Evolutionary conservation across 805 yeast genomes (phyloP).

Genomic region (Sugiyamaella smithiae): DNA sequence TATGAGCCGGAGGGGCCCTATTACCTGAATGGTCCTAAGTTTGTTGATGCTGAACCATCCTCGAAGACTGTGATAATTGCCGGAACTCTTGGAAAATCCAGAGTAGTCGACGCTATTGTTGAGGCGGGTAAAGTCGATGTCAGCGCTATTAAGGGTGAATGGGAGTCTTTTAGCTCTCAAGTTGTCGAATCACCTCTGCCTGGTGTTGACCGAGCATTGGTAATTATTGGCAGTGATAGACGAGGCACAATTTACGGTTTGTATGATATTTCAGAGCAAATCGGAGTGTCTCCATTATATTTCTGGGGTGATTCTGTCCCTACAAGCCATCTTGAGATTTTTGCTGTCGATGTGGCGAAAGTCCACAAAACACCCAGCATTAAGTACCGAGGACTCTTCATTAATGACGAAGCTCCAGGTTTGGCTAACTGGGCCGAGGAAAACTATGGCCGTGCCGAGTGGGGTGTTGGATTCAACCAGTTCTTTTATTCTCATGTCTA

Average conservation of each 20-base stretch:
- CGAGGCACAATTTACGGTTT: constrained; percentile 20
- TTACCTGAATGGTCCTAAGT: constrained; percentile 6
- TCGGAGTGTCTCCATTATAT: constrained; percentile 21
- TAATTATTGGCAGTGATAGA: constrained; percentile 20
- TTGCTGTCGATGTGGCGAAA: constrained; percentile 5
- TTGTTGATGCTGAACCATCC: constrained; percentile 4
- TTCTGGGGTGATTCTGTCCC: constrained; percentile 19
- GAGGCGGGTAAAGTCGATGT: constrained; percentile 16
- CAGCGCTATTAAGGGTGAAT: constrained; percentile 11
- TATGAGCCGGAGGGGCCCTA: constrained; percentile 12
- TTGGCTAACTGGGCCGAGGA: constrained; percentile 19
- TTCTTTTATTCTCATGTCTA: constrained; percentile 16
- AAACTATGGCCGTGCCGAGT: constrained; percentile 7
- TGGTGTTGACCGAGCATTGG: constrained; percentile 15
- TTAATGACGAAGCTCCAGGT: constrained; percentile 21
- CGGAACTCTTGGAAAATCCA: constrained; percentile 20
- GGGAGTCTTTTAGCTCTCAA: constrained; percentile 16
- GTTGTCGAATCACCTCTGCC: constrained; percentile 11
- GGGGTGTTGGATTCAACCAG: constrained; percentile 15
- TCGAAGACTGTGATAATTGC: constrained; percentile 14
- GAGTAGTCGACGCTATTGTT: constrained; percentile 13
- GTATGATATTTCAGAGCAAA: constrained; percentile 19
- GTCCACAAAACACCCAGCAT: constrained; percentile 16
- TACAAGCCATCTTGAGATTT: constrained; percentile 9
- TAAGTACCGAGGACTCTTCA: constrained; percentile 20